These are phyloP conservation scores for Arthrobotrys iridis DNA, from an alignment of 2,329 filamentous ascomycete species.

Conservation along the genomic window DNA sequence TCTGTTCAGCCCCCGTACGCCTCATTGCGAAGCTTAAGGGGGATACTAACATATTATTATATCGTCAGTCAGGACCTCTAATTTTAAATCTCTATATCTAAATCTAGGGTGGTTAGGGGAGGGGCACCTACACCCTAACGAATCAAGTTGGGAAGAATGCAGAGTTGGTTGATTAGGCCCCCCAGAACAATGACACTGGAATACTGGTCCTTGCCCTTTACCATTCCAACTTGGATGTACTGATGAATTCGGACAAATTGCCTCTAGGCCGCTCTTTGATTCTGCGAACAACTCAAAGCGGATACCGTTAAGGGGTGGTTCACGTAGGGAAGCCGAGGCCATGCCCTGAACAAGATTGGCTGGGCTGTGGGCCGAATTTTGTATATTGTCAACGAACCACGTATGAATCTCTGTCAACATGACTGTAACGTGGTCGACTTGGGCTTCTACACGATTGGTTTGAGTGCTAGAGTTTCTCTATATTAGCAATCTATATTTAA, in stretches of 20 bases:
- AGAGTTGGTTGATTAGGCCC: not conserved
- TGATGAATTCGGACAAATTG: slow-evolving; percentile 11
- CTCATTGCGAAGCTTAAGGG: slow-evolving; percentile 11
- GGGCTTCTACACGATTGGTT: not conserved
- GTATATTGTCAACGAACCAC: slow-evolving; percentile 13
- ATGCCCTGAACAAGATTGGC: not conserved
- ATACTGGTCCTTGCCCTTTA: not conserved
- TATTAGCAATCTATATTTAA: not conserved
- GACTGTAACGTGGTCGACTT: not conserved
- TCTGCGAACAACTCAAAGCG: not conserved
- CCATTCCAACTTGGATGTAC: slow-evolving; percentile 1
- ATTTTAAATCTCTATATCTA: not conserved
- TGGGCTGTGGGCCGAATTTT: not conserved
- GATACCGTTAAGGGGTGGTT: not conserved
- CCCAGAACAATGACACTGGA: slow-evolving; percentile 2
- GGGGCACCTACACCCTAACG: not conserved
- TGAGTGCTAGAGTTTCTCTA: not conserved
- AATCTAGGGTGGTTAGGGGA: not conserved
- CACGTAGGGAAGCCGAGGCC: not conserved
- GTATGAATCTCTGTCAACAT: slow-evolving; percentile 28
- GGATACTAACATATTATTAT: not conserved
- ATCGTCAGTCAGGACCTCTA: not conserved
- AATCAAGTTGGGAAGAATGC: not conserved
- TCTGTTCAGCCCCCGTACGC: not conserved
- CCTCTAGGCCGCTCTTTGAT: not conserved